Percentiles rank a stretch among this genome's conserved stretches.
phyloP scores from a whole-genome alignment of 73 alveolate genomes.

The Paramecium primaurelia region DNA sequence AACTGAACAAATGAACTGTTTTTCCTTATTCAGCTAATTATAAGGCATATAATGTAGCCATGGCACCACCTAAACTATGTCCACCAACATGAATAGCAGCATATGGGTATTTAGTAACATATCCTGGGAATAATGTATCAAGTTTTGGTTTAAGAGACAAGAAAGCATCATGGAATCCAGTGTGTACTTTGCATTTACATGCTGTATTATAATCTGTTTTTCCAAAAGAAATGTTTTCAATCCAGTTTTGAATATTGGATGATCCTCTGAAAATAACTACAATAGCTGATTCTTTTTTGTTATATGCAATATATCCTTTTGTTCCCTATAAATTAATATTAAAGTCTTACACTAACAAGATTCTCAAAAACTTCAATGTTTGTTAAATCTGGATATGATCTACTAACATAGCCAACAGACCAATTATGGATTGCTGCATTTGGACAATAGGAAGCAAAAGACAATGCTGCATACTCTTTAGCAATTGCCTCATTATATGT shows the following conservation, averaged over 20 bases:
- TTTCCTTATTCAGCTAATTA: constrained; percentile 37
- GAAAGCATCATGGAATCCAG: constrained; percentile 44
- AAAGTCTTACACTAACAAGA: neutral
- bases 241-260: constrained; percentile 57
- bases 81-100: constrained; percentile 46
- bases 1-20: neutral
- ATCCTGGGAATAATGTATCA: neutral
- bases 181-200: constrained; percentile 47
- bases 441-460: constrained; percentile 51
- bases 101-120: constrained; percentile 25
- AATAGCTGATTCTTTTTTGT: neutral
- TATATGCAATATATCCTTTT: constrained; percentile 33
- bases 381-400: neutral
- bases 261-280: constrained; percentile 56
- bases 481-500: constrained; percentile 15
- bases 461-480: constrained; percentile 8
- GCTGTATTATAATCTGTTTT: neutral
- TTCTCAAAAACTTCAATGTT: constrained; percentile 21
- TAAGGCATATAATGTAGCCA: constrained; percentile 52
- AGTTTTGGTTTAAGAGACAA: neutral
- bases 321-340: neutral
- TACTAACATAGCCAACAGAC: constrained; percentile 23
- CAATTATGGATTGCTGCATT: neutral
- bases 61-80: constrained; percentile 63
- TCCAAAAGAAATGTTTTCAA: neutral